These are phyloP conservation scores for Omphalotus olearius DNA, from an alignment of 1,284 basidiomycete genomes.

Conservation along the genomic window DNA sequence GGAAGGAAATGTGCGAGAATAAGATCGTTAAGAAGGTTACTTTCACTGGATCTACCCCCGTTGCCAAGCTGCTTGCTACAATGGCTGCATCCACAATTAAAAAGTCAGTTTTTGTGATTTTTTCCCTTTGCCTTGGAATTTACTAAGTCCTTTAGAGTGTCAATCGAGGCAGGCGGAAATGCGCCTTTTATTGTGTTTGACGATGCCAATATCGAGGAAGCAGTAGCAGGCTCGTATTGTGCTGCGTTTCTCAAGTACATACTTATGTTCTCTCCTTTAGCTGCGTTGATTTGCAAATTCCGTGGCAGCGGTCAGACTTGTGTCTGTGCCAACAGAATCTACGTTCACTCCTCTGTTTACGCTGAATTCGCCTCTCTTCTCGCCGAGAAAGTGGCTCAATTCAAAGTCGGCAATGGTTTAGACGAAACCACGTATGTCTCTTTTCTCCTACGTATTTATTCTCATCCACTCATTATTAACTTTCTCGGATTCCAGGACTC, in stretches of 20 bases:
- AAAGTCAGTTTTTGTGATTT: slow-evolving; percentile 51
- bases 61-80: slow-evolving; percentile 86
- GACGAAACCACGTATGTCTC: slow-evolving; percentile 68
- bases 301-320: slow-evolving; percentile 90
- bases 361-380: slow-evolving; percentile 84
- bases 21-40: slow-evolving; percentile 82
- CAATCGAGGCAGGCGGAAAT: slow-evolving; percentile 87
- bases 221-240: slow-evolving; percentile 66
- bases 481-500: slow-evolving; percentile 51
- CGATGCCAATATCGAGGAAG: slow-evolving; percentile 91
- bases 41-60: slow-evolving; percentile 91
- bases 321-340: slow-evolving; percentile 82
- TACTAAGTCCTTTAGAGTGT: slow-evolving; percentile 45
- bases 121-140: slow-evolving; percentile 22
- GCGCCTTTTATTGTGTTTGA: slow-evolving; percentile 96
- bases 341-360: slow-evolving; percentile 81
- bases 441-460: background rate
- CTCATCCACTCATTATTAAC: background rate
- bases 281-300: slow-evolving; percentile 88
- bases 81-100: slow-evolving; percentile 88
- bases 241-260: background rate
- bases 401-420: slow-evolving; percentile 90
- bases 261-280: slow-evolving; percentile 31
- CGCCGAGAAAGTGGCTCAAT: slow-evolving; percentile 78
- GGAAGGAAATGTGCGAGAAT: slow-evolving; percentile 78